Conservation (phyloP, 2,329 filamentous ascomycete species). For the Penicillium polonicum region DNA sequence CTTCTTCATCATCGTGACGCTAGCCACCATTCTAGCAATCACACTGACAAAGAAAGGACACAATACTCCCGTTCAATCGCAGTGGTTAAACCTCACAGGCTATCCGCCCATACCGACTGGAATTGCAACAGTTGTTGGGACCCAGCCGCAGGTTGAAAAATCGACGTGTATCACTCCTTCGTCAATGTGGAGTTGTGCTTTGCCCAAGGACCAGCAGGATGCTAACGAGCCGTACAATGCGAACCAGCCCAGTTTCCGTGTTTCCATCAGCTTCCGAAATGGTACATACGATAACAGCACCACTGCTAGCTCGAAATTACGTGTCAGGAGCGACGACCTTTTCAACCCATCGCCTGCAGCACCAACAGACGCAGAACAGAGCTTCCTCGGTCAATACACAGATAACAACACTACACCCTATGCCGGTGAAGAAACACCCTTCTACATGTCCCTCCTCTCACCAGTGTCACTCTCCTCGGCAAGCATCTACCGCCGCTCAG, state of each 20-base stretch:
- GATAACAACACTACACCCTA: conserved; percentile 71
- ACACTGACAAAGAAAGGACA: conserved; percentile 52
- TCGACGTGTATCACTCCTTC: conserved; percentile 69
- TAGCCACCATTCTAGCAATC: conserved; percentile 58
- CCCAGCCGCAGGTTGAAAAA: conserved; percentile 63
- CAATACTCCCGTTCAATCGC: conserved; percentile 47
- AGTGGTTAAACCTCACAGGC: conserved; percentile 81
- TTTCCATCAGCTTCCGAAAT: conserved; percentile 68
- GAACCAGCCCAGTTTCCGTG: conserved; percentile 72
- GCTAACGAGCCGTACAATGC: conserved; percentile 62
- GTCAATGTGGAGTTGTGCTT: conserved; percentile 80
- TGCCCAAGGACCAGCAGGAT: conserved; percentile 74
- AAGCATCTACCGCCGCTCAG: conserved; percentile 39
- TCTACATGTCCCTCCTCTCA: conserved; percentile 73
- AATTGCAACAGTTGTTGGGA: conserved; percentile 72
- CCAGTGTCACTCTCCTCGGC: conserved; percentile 41
- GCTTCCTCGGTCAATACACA: conserved; percentile 81
- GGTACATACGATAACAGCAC: conserved; percentile 61
- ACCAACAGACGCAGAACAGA: conserved; percentile 64
- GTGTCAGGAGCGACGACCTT: conserved; percentile 31
- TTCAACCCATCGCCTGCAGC: conserved; percentile 49
- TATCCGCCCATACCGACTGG: conserved; percentile 87
- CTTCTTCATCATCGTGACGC: conserved; percentile 56
- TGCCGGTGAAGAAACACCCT: conserved; percentile 81
- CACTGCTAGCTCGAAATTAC: conserved; percentile 46